phyloP scores from a whole-genome alignment of 305 asterid species.

The Solanum aculeatissimum region DNA sequence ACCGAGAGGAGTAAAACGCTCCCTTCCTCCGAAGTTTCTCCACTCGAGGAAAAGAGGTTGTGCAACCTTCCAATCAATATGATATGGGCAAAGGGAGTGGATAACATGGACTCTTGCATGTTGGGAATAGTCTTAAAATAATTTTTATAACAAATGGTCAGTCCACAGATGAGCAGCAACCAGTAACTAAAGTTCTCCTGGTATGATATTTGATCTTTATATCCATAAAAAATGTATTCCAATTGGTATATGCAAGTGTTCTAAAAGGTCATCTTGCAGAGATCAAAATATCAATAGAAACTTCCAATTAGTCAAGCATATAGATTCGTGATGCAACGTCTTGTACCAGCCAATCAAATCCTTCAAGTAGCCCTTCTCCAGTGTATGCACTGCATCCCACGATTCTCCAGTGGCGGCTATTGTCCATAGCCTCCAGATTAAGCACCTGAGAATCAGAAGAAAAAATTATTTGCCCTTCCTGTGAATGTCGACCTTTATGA shows the following conservation, averaged over 20 bases:
- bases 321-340: slow-evolving; percentile 89
- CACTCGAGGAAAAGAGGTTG: too few relatives aligned
- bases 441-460: slow-evolving; percentile 47
- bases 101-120: too few relatives aligned
- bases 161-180: background rate
- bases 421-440: slow-evolving; percentile 76
- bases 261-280: background rate
- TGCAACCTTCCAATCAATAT: too few relatives aligned
- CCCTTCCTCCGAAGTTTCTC: too few relatives aligned
- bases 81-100: too few relatives aligned
- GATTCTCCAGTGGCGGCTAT: slow-evolving; percentile 79
- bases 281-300: background rate
- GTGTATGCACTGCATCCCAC: slow-evolving; percentile 90
- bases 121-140: too few relatives aligned
- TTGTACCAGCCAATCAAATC: slow-evolving; percentile 91
- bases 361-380: slow-evolving; percentile 82
- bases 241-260: background rate
- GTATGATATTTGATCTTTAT: too few relatives aligned
- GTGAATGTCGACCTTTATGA: background rate
- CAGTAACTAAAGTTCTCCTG: background rate
- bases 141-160: background rate
- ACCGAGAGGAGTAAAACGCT: too few relatives aligned
- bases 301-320: slow-evolving; percentile 25
- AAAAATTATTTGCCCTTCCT: background rate
- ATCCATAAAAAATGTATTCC: background rate